Evolutionary conservation across 2,329 filamentous ascomycete genomes (phyloP).

Genomic region (Ceratocystis destructans): DNA sequence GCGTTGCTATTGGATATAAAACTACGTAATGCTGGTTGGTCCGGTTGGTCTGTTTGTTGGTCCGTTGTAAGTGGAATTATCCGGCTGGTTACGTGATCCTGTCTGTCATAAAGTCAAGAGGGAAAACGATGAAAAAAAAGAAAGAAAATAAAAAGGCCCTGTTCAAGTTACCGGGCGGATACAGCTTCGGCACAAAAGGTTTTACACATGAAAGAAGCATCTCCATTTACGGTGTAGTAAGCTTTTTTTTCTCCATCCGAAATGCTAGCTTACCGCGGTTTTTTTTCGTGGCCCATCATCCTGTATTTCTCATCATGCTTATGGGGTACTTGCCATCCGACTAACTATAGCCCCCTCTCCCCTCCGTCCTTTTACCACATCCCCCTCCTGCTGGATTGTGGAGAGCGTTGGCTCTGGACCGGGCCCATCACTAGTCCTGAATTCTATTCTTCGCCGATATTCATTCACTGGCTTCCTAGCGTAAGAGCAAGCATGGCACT

Average conservation of each 20-base stretch:
- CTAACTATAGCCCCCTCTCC: background rate
- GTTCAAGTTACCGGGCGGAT: no score
- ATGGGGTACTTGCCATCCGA: background rate
- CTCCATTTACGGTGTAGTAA: no score
- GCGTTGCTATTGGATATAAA: background rate
- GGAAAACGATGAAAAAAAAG: no score
- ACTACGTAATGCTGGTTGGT: background rate
- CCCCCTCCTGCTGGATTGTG: background rate
- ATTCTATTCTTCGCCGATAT: background rate
- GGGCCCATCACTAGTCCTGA: no score
- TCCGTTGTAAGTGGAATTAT: no score
- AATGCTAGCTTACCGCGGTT: no score
- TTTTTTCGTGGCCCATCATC: background rate
- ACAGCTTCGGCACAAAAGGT: no score
- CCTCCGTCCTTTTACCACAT: background rate
- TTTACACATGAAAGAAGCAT: no score
- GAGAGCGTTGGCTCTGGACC: background rate
- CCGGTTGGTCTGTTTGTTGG: background rate
- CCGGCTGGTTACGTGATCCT: no score
- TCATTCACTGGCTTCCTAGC: background rate
- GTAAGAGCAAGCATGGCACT: background rate
- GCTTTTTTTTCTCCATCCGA: no score
- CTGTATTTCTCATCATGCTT: background rate
- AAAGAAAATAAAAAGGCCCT: no score
- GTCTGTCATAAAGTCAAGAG: no score